Conservation (phyloP, 352 stramenopile genomes). For the Phytophthora sansomeana region DNA sequence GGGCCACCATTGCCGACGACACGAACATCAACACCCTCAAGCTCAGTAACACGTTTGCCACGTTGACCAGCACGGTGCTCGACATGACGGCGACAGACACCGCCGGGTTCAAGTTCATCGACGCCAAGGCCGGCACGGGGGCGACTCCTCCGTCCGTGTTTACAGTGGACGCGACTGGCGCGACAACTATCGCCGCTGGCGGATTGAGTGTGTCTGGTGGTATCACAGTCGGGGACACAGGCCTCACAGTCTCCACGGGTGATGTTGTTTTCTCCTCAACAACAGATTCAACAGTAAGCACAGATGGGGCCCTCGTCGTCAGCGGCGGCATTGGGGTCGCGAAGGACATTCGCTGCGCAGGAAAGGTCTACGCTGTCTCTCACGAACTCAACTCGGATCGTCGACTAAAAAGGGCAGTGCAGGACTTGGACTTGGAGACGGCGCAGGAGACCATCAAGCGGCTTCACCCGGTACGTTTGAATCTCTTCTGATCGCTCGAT, state of each 20-base stretch:
- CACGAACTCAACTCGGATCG: slow-evolving; percentile 38
- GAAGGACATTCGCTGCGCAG: slow-evolving; percentile 27
- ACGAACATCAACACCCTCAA: slow-evolving; percentile 34
- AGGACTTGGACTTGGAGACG: slow-evolving; percentile 29
- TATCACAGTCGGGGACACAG: slow-evolving; percentile 34
- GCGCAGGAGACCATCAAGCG: slow-evolving; percentile 33
- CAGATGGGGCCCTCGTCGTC: slow-evolving; percentile 51
- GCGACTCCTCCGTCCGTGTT: too few relatives aligned
- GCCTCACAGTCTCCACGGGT: slow-evolving; percentile 28
- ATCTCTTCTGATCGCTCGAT: not conserved
- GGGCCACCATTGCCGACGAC: slow-evolving; percentile 13
- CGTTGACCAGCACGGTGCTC: too few relatives aligned
- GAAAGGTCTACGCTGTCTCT: slow-evolving; percentile 23
- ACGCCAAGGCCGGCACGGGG: too few relatives aligned
- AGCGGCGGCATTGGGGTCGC: slow-evolving; percentile 46
- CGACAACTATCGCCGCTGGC: slow-evolving; percentile 8
- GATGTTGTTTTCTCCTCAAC: slow-evolving; percentile 28
- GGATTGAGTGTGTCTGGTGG: slow-evolving; percentile 29
- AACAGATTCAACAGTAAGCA: slow-evolving; percentile 20
- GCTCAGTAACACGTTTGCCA: slow-evolving; percentile 23
- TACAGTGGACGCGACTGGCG: not conserved
- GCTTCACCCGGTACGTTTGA: slow-evolving; percentile 50
- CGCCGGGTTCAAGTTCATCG: too few relatives aligned
- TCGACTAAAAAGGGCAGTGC: slow-evolving; percentile 49
- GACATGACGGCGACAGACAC: too few relatives aligned